Evolutionary conservation across 257 asterid species (phyloP).

Genomic region (Solanum sejunctum): DNA sequence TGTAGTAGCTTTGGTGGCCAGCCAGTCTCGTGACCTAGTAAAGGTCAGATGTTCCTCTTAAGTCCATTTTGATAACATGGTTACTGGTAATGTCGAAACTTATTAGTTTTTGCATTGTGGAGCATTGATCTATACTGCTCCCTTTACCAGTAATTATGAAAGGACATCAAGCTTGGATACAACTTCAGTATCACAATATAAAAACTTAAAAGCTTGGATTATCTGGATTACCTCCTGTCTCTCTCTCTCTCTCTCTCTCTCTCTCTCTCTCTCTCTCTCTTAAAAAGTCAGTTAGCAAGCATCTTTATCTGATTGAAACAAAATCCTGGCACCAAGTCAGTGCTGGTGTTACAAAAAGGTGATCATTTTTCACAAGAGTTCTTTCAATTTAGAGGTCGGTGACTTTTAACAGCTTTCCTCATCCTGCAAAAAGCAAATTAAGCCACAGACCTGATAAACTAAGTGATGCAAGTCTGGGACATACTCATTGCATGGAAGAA

Average conservation of each 20-base stretch:
- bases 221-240: no score
- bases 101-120: not conserved
- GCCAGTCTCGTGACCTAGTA: not conserved
- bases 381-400: not conserved
- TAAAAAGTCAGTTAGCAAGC: not conserved
- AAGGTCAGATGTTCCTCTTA: not conserved
- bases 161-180: not conserved
- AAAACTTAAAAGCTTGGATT: not conserved
- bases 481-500: not conserved
- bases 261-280: no score
- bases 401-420: not conserved
- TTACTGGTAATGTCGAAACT: not conserved
- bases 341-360: not conserved
- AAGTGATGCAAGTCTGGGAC: not conserved
- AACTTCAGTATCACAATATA: not conserved
- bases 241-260: not conserved
- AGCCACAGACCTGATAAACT: not conserved
- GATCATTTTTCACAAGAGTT: not conserved
- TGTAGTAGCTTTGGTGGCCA: not conserved
- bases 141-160: not conserved
- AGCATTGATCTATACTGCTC: not conserved
- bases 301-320: not conserved
- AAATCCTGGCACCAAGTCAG: not conserved
- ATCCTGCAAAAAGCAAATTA: not conserved
- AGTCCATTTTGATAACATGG: not conserved